Evolutionary conservation across 2,329 filamentous ascomycete genomes (phyloP).

Genomic region (Neonectria sp.): DNA sequence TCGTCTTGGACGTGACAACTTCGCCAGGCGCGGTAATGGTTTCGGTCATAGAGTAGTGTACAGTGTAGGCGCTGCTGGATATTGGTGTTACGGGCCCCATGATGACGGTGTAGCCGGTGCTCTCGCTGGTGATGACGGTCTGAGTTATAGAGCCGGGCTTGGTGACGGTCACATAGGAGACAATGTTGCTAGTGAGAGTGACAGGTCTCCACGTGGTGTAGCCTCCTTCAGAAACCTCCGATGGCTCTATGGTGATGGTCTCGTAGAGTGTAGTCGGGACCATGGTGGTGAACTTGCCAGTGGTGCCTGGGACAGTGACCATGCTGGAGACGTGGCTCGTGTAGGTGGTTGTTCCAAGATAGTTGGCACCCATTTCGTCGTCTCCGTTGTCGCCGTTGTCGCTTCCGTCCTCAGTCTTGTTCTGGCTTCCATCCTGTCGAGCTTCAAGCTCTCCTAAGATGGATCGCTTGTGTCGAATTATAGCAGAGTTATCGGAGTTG

Average conservation of each 20-base stretch:
- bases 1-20: neutral
- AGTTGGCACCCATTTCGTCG: neutral
- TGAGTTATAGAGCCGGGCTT: constrained; percentile 22
- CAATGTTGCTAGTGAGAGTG: constrained; percentile 32
- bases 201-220: constrained; percentile 25
- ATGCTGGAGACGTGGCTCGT: constrained; percentile 32
- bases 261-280: constrained; percentile 33
- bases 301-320: constrained; percentile 41
- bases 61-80: constrained; percentile 26
- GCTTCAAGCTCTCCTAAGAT: constrained; percentile 1
- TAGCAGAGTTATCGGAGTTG: constrained; percentile 42
- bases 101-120: constrained; percentile 30
- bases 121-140: constrained; percentile 20
- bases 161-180: constrained; percentile 30
- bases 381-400: neutral
- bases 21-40: constrained; percentile 18
- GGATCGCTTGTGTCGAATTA: constrained; percentile 37
- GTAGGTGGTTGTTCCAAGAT: constrained; percentile 36
- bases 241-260: constrained; percentile 20
- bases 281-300: constrained; percentile 38
- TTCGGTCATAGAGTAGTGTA: constrained; percentile 6
- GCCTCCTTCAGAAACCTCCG: constrained; percentile 21
- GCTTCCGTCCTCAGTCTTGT: neutral
- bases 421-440: constrained; percentile 5
- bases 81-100: constrained; percentile 10